phyloP scores from a whole-genome alignment of 1,284 basidiomycete species.

The Apiotrichum porosum region DNA sequence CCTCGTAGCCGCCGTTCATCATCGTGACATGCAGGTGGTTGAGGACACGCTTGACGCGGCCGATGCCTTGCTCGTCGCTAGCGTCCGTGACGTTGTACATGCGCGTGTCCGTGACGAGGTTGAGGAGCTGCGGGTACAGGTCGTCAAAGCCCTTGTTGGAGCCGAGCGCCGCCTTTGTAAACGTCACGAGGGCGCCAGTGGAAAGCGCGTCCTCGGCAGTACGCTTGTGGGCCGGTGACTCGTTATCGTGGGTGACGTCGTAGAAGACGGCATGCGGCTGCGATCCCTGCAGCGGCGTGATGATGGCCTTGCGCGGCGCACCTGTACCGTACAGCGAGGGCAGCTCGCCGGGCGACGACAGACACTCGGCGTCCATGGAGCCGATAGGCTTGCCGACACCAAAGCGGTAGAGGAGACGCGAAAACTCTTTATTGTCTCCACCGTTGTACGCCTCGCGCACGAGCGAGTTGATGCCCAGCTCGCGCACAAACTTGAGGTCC shows the following conservation, averaged over 20 bases:
- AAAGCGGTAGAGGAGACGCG: constrained; percentile 74
- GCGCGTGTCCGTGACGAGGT: constrained; percentile 77
- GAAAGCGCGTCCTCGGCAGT: constrained; percentile 89
- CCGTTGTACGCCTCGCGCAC: constrained; percentile 89
- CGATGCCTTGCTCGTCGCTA: constrained; percentile 57
- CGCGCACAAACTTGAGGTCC: constrained; percentile 83
- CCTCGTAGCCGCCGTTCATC: constrained; percentile 71
- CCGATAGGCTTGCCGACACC: constrained; percentile 75
- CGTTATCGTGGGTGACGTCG: constrained; percentile 94
- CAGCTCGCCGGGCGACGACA: constrained; percentile 69
- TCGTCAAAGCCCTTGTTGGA: constrained; percentile 96
- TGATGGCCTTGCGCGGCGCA: constrained; percentile 63
- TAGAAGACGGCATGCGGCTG: constrained; percentile 85
- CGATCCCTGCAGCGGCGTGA: constrained; percentile 76
- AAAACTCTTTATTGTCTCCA: constrained; percentile 78
- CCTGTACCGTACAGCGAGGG: constrained; percentile 68
- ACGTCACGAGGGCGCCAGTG: constrained; percentile 80
- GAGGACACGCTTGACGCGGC: constrained; percentile 71
- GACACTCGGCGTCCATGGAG: constrained; percentile 83
- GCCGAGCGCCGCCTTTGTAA: constrained; percentile 77
- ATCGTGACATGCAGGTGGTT: constrained; percentile 87
- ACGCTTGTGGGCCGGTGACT: constrained; percentile 79
- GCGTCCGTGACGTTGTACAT: constrained; percentile 61
- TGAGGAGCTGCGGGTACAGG: constrained; percentile 83
- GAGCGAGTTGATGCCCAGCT: constrained; percentile 84